Evolutionary conservation across 2,329 filamentous ascomycete species (phyloP).

Genomic region (Diplocarpon rosae): DNA sequence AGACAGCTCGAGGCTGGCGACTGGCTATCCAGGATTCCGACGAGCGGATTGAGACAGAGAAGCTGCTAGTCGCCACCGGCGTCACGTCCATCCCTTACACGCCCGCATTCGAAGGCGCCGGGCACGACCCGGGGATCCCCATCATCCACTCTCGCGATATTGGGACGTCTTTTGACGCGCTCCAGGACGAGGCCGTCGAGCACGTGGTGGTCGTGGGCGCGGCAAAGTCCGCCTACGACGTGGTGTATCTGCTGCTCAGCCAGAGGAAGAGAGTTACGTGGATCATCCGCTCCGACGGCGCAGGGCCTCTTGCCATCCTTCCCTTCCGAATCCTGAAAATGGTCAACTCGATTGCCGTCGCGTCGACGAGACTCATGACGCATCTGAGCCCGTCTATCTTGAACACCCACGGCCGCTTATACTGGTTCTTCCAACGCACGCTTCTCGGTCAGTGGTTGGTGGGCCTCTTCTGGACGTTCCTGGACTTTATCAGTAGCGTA

Average conservation of each 20-base stretch:
- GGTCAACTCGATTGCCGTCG: too few relatives aligned
- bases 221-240: conserved; percentile 13
- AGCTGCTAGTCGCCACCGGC: conserved; percentile 27
- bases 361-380: conserved; percentile 7
- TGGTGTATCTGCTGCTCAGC: conserved; percentile 6
- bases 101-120: conserved; percentile 10
- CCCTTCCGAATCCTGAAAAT: too few relatives aligned
- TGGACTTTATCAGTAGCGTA: conserved; percentile 1
- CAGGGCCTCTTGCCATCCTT: too few relatives aligned
- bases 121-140: conserved; percentile 3
- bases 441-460: conserved; percentile 1
- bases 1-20: not conserved
- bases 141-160: conserved; percentile 22
- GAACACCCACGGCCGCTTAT: conserved; percentile 1
- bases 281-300: conserved; percentile 8
- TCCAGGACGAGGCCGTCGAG: conserved; percentile 1
- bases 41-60: conserved; percentile 6
- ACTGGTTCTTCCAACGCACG: conserved; percentile 4
- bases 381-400: conserved; percentile 8
- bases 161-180: conserved; percentile 14
- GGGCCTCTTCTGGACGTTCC: not conserved
- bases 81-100: conserved; percentile 24
- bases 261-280: conserved; percentile 8
- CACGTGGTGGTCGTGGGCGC: conserved; percentile 10
- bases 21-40: not conserved